Conservation (phyloP, 2,329 filamentous ascomycete genomes). For the Colletotrichum liriopes region DNA sequence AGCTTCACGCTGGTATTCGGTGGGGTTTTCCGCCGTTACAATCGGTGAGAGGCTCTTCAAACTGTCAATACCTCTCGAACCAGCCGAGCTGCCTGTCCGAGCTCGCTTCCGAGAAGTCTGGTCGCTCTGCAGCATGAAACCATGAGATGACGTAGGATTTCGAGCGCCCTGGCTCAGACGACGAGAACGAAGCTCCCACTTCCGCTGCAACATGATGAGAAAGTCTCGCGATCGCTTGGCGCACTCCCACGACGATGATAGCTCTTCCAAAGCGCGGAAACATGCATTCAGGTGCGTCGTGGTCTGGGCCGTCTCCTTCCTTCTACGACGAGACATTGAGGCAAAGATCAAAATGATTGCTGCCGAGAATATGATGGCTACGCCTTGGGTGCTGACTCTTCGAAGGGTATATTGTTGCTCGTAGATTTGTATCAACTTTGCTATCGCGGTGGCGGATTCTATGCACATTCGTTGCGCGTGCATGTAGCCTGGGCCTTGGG, state of each 20-base stretch:
- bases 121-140: neutral
- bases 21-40: neutral
- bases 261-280: slow-evolving; percentile 47
- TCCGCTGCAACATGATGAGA: slow-evolving; percentile 45
- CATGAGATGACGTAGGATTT: neutral
- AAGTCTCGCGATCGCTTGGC: slow-evolving; percentile 47
- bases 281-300: slow-evolving; percentile 45
- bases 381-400: slow-evolving; percentile 46
- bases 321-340: slow-evolving; percentile 33
- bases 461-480: slow-evolving; percentile 46
- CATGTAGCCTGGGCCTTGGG: slow-evolving; percentile 45
- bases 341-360: slow-evolving; percentile 44
- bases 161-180: neutral
- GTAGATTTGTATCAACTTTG: slow-evolving; percentile 44
- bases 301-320: slow-evolving; percentile 32
- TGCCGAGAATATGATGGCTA: slow-evolving; percentile 46
- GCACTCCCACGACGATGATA: slow-evolving; percentile 45
- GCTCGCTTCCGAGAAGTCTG: slow-evolving; percentile 12
- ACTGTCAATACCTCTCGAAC: neutral
- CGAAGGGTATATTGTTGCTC: slow-evolving; percentile 43
- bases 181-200: slow-evolving; percentile 26
- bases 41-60: slow-evolving; percentile 21
- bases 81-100: slow-evolving; percentile 10
- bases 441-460: slow-evolving; percentile 44
- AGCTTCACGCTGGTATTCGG: neutral